Conservation (phyloP, 768 basidiomycete species). For the Trametes gibbosa region DNA sequence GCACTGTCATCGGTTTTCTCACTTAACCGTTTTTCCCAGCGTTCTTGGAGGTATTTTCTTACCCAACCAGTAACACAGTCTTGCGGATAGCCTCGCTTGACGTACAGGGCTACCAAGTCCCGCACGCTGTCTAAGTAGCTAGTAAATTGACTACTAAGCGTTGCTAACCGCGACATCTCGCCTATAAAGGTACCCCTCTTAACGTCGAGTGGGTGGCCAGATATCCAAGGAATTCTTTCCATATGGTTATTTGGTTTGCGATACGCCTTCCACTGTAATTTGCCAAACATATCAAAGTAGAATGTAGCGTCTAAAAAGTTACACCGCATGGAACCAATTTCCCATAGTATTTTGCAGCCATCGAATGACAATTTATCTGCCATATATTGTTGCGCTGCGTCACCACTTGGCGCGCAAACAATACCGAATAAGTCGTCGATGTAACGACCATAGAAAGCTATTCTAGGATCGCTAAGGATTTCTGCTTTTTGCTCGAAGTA, state of each 20-base stretch:
- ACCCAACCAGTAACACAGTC: conserved; percentile 28
- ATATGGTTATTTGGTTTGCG: conserved; percentile 16
- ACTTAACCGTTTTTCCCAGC: conserved; percentile 30
- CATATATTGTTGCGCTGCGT: background rate
- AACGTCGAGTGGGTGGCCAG: conserved; percentile 14
- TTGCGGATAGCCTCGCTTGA: conserved; percentile 31
- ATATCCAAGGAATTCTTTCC: conserved; percentile 21
- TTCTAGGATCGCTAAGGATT: conserved; percentile 9
- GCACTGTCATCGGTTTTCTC: background rate
- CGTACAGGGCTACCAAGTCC: conserved; percentile 28
- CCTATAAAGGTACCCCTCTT: conserved; percentile 20
- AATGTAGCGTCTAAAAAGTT: conserved; percentile 32
- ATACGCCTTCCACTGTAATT: conserved; percentile 13
- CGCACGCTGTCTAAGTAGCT: conserved; percentile 29
- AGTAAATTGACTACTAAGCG: conserved; percentile 27
- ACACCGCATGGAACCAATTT: background rate
- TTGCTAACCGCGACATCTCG: conserved; percentile 22
- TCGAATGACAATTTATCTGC: conserved; percentile 5
- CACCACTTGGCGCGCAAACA: background rate
- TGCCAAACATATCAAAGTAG: conserved; percentile 18
- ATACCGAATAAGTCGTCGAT: conserved; percentile 33
- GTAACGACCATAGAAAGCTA: conserved; percentile 31
- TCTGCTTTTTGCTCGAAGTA: conserved; percentile 19
- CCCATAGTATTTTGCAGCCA: conserved; percentile 18
- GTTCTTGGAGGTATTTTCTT: conserved; percentile 24